Percentiles rank a stretch among this genome's conserved stretches.
Evolutionary conservation across 768 basidiomycete species (phyloP).

Genomic region (Calvatia gigantea): DNA sequence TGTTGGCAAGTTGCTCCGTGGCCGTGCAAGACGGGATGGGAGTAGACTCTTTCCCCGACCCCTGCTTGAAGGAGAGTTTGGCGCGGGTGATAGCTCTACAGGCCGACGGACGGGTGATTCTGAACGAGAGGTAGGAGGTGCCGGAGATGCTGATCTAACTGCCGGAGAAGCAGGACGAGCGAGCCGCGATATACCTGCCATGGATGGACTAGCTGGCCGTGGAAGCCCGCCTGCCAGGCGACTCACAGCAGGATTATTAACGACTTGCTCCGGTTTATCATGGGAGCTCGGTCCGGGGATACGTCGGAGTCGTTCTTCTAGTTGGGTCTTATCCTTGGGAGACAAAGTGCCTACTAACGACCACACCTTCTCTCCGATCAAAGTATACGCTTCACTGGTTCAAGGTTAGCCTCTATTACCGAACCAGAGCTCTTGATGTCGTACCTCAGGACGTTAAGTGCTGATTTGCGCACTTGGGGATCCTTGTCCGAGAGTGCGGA

Average conservation of each 20-base stretch:
- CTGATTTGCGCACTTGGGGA: conserved; percentile 82
- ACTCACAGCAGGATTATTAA: conserved; percentile 40
- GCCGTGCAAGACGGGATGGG: conserved; percentile 72
- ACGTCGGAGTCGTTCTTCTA: conserved; percentile 85
- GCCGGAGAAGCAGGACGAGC: conserved; percentile 50
- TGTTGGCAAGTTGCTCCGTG: conserved; percentile 46
- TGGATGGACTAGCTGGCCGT: conserved; percentile 30
- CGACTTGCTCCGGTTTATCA: conserved; percentile 31
- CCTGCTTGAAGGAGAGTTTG: conserved; percentile 42
- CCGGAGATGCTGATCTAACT: conserved; percentile 41
- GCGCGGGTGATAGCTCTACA: conserved; percentile 22
- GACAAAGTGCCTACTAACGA: conserved; percentile 68
- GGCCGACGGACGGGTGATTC: conserved; percentile 40
- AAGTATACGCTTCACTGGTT: conserved; percentile 71
- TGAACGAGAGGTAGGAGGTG: conserved; percentile 30
- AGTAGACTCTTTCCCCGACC: conserved; percentile 63
- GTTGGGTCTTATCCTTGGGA: conserved; percentile 86
- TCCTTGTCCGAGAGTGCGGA: conserved; percentile 88
- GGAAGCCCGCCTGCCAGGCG: conserved; percentile 47
- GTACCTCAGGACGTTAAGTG: conserved; percentile 77
- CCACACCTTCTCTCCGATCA: conserved; percentile 88
- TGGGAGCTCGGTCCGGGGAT: conserved; percentile 63
- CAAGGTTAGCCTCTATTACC: conserved; percentile 9
- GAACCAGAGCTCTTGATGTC: conserved; percentile 18
- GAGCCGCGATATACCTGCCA: conserved; percentile 27